Percentiles rank a stretch among this genome's conserved stretches.
Conservation (phyloP, 2,329 filamentous ascomycete species). For the Talaromyces sp. region DNA sequence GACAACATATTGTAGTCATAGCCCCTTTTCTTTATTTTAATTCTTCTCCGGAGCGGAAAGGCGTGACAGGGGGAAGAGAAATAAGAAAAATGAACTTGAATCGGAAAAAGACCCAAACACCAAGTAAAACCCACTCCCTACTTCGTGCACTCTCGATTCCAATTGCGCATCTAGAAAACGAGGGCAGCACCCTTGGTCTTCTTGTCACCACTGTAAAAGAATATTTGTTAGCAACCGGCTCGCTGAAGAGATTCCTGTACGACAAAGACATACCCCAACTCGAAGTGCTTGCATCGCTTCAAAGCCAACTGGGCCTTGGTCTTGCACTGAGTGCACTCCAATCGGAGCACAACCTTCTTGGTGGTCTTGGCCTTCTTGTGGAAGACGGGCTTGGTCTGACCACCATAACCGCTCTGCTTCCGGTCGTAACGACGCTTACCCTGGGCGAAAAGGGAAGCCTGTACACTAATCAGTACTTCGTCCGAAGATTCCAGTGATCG, state of each 20-base stretch:
- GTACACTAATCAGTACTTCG: conserved; percentile 8
- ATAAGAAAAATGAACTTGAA: conserved; percentile 10
- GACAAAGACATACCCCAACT: conserved; percentile 74
- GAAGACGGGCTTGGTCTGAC: conserved; percentile 99
- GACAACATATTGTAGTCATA: conserved; percentile 5
- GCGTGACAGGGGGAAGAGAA: conserved; percentile 3
- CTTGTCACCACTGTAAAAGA: conserved; percentile 85
- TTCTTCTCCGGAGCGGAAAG: conserved; percentile 5
- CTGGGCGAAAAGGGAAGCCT: conserved; percentile 92
- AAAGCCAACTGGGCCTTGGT: conserved; percentile 94
- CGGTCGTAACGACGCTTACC: conserved; percentile 99
- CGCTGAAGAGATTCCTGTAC: neutral
- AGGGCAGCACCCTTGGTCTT: conserved; percentile 99
- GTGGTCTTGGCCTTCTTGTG: conserved; percentile 99
- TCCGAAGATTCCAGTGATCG: conserved; percentile 3
- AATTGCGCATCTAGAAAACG: conserved; percentile 76
- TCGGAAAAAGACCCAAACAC: conserved; percentile 14
- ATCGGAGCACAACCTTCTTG: conserved; percentile 98
- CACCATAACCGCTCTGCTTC: conserved; percentile 99
- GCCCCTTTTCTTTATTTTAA: neutral
- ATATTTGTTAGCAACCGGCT: conserved; percentile 39
- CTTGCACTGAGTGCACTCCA: conserved; percentile 98
- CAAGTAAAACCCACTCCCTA: conserved; percentile 11
- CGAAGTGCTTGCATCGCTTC: conserved; percentile 99
- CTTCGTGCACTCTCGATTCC: conserved; percentile 9